Evolutionary conservation across 1,139 yeast species (phyloP).

Genomic region (Diutina siamensis): DNA sequence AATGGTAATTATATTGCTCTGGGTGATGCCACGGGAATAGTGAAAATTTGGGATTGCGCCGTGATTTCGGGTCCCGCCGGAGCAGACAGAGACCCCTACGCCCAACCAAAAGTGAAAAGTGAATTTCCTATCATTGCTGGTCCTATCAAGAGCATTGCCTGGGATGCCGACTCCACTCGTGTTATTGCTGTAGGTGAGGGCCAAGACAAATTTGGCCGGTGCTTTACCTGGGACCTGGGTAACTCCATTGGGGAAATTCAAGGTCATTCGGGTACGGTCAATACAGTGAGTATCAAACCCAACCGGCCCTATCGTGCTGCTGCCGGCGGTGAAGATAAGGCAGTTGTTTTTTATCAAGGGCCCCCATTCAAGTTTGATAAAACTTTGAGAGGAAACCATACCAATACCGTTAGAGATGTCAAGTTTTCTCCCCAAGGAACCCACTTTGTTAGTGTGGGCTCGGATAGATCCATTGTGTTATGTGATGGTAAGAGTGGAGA

Average conservation of each 20-base stretch:
- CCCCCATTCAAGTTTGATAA: conserved; percentile 85
- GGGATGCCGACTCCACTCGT: conserved; percentile 87
- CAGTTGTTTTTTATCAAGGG: conserved; percentile 76
- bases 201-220: conserved; percentile 82
- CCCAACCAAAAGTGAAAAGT: conserved; percentile 57
- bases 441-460: conserved; percentile 70
- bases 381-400: conserved; percentile 63
- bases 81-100: conserved; percentile 12
- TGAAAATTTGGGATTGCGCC: conserved; percentile 74
- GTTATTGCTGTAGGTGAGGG: conserved; percentile 95
- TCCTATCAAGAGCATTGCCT: conserved; percentile 69
- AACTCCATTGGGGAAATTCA: conserved; percentile 91
- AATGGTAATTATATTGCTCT: conserved; percentile 86
- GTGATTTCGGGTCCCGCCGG: conserved; percentile 25
- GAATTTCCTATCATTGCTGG: conserved; percentile 80
- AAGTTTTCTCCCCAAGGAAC: conserved; percentile 72
- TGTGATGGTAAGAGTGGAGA: conserved; percentile 90
- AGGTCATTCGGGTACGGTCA: conserved; percentile 82
- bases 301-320: conserved; percentile 89
- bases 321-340: conserved; percentile 82
- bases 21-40: conserved; percentile 82
- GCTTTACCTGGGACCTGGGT: conserved; percentile 89
- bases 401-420: conserved; percentile 72
- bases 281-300: conserved; percentile 79
- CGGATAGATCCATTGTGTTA: conserved; percentile 66